These are phyloP conservation scores for Monosporascus cannonballus DNA, from an alignment of 2,329 filamentous ascomycete species.

Conservation along the genomic window DNA sequence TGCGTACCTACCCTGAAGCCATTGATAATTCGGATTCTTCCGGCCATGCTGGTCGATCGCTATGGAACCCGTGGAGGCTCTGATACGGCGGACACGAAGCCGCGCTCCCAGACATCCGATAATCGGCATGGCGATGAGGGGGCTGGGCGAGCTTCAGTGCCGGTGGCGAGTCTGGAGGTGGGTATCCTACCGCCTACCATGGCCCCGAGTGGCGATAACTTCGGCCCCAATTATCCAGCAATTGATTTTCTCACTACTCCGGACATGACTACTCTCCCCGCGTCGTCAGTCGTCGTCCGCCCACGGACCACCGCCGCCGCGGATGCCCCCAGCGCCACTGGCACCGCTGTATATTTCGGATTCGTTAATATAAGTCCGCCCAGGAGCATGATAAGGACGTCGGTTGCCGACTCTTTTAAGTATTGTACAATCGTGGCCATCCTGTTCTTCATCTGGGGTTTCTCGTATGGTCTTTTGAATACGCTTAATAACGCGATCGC, in stretches of 20 bases:
- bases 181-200: constrained; percentile 7
- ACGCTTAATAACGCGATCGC: constrained; percentile 70
- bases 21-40: constrained; percentile 61
- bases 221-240: constrained; percentile 26
- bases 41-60: constrained; percentile 48
- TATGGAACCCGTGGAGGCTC: constrained; percentile 33
- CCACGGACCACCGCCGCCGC: constrained; percentile 26
- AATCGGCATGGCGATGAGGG: constrained; percentile 17
- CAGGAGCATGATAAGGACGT: constrained; percentile 65
- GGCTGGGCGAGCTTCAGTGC: constrained; percentile 5
- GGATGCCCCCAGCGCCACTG: constrained; percentile 27
- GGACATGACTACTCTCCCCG: constrained; percentile 15
- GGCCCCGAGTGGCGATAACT: constrained; percentile 10
- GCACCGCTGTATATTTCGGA: constrained; percentile 58
- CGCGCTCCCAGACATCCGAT: constrained; percentile 12
- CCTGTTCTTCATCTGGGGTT: constrained; percentile 83
- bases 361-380: constrained; percentile 66
- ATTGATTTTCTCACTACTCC: constrained; percentile 44
- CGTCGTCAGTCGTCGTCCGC: constrained; percentile 12
- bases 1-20: constrained; percentile 93
- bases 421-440: constrained; percentile 71
- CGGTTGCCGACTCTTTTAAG: constrained; percentile 58
- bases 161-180: constrained; percentile 4
- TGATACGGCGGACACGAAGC: constrained; percentile 21
- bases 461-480: constrained; percentile 83